Conservation (phyloP, 805 yeast species). For the Candida endomychidarum region DNA sequence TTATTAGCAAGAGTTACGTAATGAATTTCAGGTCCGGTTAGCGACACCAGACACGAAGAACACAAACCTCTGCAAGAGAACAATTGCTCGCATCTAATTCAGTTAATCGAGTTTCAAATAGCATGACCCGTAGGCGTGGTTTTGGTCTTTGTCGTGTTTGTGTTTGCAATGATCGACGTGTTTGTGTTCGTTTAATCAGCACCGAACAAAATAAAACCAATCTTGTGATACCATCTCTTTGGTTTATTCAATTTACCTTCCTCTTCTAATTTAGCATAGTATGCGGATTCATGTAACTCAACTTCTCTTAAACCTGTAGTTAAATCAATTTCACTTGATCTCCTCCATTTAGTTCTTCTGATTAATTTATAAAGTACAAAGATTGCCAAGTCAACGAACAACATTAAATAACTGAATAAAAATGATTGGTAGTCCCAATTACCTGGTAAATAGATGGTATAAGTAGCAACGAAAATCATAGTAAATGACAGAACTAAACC, state of each 20-base stretch:
- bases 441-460: slow-evolving; percentile 41
- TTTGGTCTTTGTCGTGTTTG: no score
- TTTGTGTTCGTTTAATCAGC: slow-evolving; percentile 3
- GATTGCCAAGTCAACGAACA: slow-evolving; percentile 39
- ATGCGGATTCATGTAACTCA: slow-evolving; percentile 36
- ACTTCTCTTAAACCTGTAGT: slow-evolving; percentile 38
- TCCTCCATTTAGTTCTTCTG: slow-evolving; percentile 35
- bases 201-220: slow-evolving; percentile 4
- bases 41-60: no score
- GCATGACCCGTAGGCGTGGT: no score
- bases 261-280: slow-evolving; percentile 31
- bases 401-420: slow-evolving; percentile 43
- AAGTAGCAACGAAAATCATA: slow-evolving; percentile 36
- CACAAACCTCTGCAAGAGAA: no score
- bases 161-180: no score
- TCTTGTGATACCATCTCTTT: not conserved
- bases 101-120: no score
- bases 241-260: slow-evolving; percentile 10
- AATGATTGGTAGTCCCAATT: slow-evolving; percentile 39
- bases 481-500: slow-evolving; percentile 29
- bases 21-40: not conserved
- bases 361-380: slow-evolving; percentile 37
- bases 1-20: not conserved
- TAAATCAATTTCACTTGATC: slow-evolving; percentile 37
- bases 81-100: no score